Evolutionary conservation across 805 yeast species (phyloP), one percentile per base, ranked within the genome.

Genomic region (Candida michaelii): DNA sequence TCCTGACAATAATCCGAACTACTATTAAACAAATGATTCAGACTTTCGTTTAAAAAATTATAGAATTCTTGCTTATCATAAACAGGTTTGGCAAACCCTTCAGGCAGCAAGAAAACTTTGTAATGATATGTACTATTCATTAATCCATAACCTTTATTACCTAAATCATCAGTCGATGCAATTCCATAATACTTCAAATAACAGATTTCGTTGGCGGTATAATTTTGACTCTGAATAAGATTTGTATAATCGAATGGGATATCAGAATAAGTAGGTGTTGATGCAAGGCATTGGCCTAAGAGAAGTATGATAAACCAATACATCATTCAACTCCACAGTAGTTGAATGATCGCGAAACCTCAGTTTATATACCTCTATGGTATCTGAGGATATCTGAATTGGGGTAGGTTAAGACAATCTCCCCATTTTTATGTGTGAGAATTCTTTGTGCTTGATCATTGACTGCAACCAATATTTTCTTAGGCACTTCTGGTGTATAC

Each of bases 151-250:
- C 35, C 35, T 13, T 31, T 31, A 24, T 31, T 31, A 9, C 35
- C 35, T 4, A 31, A 31, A 18, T 31, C 24, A 16, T 31, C 35
- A 31, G 35, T 31, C 12, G 35, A 31, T 5, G 24, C 24, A 17
- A 31, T 31, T 19, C 25, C 35, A 31, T 31, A 18, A 13, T 17
- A 31, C 24, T 31, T 31, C 6, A 31, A 5, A 31, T 31, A 31
- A 13, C 35, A 31, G 17, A 31, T 16, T 31, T 31, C 35, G 14
- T 31, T 31, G 24, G 35, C 12, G 10, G 23, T 31, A 18, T 19
- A 31, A 31, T 31, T 31, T 5, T 16, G 5, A 5, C n/a, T 24
- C 17, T 31, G 35, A 18, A 31, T 18, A 9, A 31, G 13, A 17
- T 31, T 10, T 12, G 23, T 7, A 17, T 31, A 31, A 9, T 31